Percentiles rank a stretch among this genome's conserved stretches.
Conservation (phyloP, 495 filamentous ascomycete genomes). For the Penicillium flavigenum region DNA sequence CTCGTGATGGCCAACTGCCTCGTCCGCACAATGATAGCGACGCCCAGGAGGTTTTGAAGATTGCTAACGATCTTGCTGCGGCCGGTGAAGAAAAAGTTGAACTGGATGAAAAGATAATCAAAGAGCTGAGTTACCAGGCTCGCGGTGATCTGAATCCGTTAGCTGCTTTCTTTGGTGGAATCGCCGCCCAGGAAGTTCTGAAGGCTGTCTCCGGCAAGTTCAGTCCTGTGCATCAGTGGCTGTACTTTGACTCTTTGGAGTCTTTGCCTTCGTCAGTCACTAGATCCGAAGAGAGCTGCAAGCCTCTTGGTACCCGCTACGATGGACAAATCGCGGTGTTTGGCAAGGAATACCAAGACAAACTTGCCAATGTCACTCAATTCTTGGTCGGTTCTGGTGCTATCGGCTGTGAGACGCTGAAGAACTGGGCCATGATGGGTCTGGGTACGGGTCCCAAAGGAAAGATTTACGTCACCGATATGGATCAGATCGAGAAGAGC, state of each 20-base stretch:
- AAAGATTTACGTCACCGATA: conserved; percentile 89
- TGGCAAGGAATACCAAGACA: conserved; percentile 89
- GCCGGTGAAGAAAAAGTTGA: conserved; percentile 70
- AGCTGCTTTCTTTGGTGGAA: conserved; percentile 93
- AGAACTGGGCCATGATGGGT: conserved; percentile 99
- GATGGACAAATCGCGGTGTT: conserved; percentile 98
- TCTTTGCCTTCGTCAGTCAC: conserved; percentile 72
- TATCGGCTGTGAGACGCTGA: conserved; percentile 98
- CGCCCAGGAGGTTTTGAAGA: conserved; percentile 70
- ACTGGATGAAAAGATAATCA: conserved; percentile 87
- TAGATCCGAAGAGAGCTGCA: conserved; percentile 84
- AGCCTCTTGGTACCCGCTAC: conserved; percentile 78
- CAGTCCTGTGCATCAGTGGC: conserved; percentile 83
- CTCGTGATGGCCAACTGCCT: conserved; percentile 68
- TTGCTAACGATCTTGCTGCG: conserved; percentile 66
- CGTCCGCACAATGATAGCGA: conserved; percentile 81
- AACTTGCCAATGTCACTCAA: conserved; percentile 80
- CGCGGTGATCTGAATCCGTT: conserved; percentile 86
- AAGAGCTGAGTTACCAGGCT: conserved; percentile 95
- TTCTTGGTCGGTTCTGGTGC: conserved; percentile 97
- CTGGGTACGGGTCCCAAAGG: conserved; percentile 85
- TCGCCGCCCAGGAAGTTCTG: conserved; percentile 92
- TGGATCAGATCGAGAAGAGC: conserved; percentile 98
- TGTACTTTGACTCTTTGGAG: conserved; percentile 97
- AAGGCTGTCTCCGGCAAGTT: conserved; percentile 99